These are phyloP conservation scores for Neostapfia colusana DNA, from an alignment of 176 grass and related monocot genomes.

Conservation along the genomic window DNA sequence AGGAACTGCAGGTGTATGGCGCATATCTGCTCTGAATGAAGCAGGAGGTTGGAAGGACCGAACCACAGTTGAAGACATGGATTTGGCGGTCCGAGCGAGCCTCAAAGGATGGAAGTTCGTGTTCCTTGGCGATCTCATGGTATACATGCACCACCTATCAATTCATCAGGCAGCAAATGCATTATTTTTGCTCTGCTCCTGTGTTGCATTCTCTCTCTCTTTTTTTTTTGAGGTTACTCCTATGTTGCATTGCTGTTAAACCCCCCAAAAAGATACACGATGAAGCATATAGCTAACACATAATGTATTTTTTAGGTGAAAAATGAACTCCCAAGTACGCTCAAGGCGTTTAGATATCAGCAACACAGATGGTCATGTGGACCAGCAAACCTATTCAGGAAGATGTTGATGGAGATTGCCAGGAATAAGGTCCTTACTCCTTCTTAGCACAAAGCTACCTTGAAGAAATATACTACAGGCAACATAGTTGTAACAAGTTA, in stretches of 20 bases:
- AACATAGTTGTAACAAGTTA: slow-evolving; percentile 30
- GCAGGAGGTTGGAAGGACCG: slow-evolving; percentile 77
- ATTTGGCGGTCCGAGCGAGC: slow-evolving; percentile 70
- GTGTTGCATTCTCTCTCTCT: too few species aligned
- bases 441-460: slow-evolving; percentile 3
- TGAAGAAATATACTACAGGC: not conserved
- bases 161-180: not conserved
- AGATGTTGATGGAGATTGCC: slow-evolving; percentile 78
- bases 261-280: not conserved
- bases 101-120: slow-evolving; percentile 82
- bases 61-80: slow-evolving; percentile 86
- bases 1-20: slow-evolving; percentile 78
- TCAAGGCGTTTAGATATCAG: slow-evolving; percentile 72
- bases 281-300: not conserved
- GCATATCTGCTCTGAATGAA: slow-evolving; percentile 65
- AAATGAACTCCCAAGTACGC: slow-evolving; percentile 79
- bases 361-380: slow-evolving; percentile 88
- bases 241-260: not conserved
- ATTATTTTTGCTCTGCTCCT: not conserved
- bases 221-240: not conserved
- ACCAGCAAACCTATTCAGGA: slow-evolving; percentile 72
- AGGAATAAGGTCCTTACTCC: slow-evolving; percentile 63
- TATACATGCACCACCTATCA: slow-evolving; percentile 20
- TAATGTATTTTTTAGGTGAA: slow-evolving; percentile 53
- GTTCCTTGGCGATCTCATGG: slow-evolving; percentile 67